These are phyloP conservation scores for Suillus luteus DNA, from an alignment of 768 basidiomycete species.

Conservation along the genomic window DNA sequence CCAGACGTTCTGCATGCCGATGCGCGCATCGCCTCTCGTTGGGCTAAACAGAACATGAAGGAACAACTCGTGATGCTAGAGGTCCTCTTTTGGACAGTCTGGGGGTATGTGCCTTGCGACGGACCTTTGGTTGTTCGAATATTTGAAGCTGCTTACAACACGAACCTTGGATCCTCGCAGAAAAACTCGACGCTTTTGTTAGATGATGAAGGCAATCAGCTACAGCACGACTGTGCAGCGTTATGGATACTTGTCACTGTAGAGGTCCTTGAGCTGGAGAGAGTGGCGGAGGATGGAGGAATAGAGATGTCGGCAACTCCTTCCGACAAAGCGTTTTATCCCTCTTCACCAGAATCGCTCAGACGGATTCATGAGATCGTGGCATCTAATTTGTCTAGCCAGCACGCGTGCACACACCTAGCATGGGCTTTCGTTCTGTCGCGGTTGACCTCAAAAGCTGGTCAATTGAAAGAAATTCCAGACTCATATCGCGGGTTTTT, in stretches of 20 bases:
- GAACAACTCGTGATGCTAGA: conserved; percentile 84
- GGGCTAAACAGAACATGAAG: conserved; percentile 73
- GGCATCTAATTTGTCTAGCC: conserved; percentile 56
- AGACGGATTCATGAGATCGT: conserved; percentile 70
- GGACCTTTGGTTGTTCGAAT: conserved; percentile 63
- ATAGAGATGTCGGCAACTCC: conserved; percentile 57
- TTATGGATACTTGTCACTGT: conserved; percentile 75
- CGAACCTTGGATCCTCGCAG: conserved; percentile 48
- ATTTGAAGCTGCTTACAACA: conserved; percentile 60
- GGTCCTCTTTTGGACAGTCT: conserved; percentile 71
- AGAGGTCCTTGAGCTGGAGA: conserved; percentile 81
- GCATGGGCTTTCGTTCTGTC: conserved; percentile 87
- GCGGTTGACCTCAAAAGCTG: conserved; percentile 50
- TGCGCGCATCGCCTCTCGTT: conserved; percentile 59
- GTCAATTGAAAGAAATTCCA: conserved; percentile 53
- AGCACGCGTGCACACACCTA: conserved; percentile 71
- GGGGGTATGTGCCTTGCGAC: conserved; percentile 55
- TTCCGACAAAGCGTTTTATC: conserved; percentile 52
- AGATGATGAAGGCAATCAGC: conserved; percentile 66
- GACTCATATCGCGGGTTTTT: conserved; percentile 57
- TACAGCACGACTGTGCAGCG: conserved; percentile 67
- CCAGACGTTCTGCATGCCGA: conserved; percentile 55
- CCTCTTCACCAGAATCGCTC: conserved; percentile 62
- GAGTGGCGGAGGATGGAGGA: conserved; percentile 51
- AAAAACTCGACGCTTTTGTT: conserved; percentile 43